Conservation (phyloP, 768 basidiomycete species). For the Lactarius deliciosus region DNA sequence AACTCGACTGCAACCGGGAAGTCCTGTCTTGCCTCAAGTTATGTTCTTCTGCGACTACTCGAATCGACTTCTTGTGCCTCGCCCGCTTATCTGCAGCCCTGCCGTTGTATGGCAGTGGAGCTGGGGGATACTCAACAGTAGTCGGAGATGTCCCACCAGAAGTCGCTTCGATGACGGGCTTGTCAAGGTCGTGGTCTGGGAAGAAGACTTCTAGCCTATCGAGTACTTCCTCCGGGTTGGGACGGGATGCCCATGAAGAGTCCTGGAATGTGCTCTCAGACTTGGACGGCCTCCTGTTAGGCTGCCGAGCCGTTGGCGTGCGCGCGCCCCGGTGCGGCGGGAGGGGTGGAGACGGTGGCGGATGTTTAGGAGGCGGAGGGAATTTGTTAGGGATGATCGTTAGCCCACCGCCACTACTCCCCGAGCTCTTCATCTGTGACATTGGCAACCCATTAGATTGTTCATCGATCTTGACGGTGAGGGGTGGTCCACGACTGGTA, state of each 20-base stretch:
- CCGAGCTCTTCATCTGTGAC: constrained; percentile 30
- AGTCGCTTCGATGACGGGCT: constrained; percentile 87
- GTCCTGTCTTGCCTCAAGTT: constrained; percentile 73
- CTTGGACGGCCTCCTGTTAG: constrained; percentile 29
- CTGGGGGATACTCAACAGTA: constrained; percentile 48
- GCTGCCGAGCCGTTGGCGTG: constrained; percentile 29
- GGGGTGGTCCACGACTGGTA: constrained; percentile 27
- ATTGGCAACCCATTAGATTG: constrained; percentile 32
- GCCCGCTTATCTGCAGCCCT: constrained; percentile 40
- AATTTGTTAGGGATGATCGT: constrained; percentile 34
- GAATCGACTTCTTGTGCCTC: constrained; percentile 85
- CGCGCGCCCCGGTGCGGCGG: constrained; percentile 27
- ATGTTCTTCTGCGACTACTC: constrained; percentile 87
- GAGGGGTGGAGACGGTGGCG: constrained; percentile 32
- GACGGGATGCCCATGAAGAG: constrained; percentile 86
- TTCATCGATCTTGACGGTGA: constrained; percentile 30
- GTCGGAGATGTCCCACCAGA: constrained; percentile 81
- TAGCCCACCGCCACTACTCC: constrained; percentile 39
- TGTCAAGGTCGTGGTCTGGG: constrained; percentile 93
- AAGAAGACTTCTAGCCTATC: constrained; percentile 93
- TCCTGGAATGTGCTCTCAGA: constrained; percentile 65
- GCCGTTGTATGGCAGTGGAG: constrained; percentile 34
- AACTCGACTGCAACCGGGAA: constrained; percentile 55
- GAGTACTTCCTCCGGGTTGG: constrained; percentile 89
- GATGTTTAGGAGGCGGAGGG: constrained; percentile 31